These are phyloP conservation scores for Bolboschoenoplectus hybrid DNA, from an alignment of 202 grass and related monocot genomes.

Conservation along the genomic window DNA sequence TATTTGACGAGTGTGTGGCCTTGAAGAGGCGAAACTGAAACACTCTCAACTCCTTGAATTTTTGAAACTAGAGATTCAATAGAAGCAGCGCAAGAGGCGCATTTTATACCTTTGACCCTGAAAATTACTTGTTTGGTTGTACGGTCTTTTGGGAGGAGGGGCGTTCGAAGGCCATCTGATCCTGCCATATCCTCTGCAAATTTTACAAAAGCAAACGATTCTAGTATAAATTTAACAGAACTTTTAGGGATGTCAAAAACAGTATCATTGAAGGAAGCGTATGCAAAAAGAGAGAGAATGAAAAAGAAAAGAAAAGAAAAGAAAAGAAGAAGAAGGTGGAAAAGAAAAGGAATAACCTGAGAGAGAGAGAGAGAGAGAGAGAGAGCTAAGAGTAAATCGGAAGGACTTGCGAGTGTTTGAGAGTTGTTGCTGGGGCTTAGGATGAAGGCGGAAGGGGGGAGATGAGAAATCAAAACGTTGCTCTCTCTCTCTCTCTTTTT, in stretches of 20 bases:
- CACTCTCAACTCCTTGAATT: conserved; percentile 81
- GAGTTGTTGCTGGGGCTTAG: no score
- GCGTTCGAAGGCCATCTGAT: conserved; percentile 56
- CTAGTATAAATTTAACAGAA: not conserved
- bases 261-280: not conserved
- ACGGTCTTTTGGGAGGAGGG: conserved; percentile 64
- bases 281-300: no score
- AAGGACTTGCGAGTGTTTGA: no score
- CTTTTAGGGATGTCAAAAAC: not conserved
- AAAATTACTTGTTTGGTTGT: conserved; percentile 58
- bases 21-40: conserved; percentile 71
- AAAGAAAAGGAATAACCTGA: not conserved
- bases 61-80: conserved; percentile 73
- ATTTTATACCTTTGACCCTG: conserved; percentile 75
- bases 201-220: not conserved
- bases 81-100: conserved; percentile 66
- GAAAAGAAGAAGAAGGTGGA: not conserved
- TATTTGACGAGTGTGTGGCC: conserved; percentile 72
- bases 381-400: not conserved
- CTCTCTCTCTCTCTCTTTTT: no score
- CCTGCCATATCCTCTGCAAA: conserved; percentile 32
- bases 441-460: no score
- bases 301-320: not conserved
- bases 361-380: not conserved
- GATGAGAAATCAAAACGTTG: no score